phyloP scores from a whole-genome alignment of 345 rosid genomes.

The Turnera subulata region DNA sequence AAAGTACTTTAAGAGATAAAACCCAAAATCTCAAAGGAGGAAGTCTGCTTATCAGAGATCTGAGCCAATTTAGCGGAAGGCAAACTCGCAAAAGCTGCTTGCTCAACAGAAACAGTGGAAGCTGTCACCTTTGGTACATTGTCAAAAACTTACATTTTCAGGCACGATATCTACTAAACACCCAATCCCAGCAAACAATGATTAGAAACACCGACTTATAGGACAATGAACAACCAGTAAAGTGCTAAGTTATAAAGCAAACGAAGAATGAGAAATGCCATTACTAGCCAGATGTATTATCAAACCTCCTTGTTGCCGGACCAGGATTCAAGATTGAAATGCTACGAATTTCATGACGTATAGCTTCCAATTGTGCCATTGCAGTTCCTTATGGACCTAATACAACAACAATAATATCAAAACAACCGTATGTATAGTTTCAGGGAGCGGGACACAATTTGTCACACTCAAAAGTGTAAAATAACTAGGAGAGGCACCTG shows the following conservation, averaged over 20 bases:
- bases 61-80: constrained; percentile 30
- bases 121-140: constrained; percentile 5
- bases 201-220: neutral
- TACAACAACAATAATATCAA: neutral
- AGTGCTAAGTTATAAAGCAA: neutral
- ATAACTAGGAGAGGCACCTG: constrained; percentile 42
- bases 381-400: constrained; percentile 84
- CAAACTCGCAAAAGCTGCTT: constrained; percentile 24
- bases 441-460: neutral
- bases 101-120: constrained; percentile 9
- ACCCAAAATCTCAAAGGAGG: neutral
- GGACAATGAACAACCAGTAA: neutral
- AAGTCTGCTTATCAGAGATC: constrained; percentile 26
- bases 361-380: constrained; percentile 76
- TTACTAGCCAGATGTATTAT: constrained; percentile 22
- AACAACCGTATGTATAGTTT: neutral
- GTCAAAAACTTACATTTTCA: constrained; percentile 1
- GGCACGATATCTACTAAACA: constrained; percentile 1
- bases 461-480: neutral
- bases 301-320: constrained; percentile 66
- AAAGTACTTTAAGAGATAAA: neutral
- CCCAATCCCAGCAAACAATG: neutral
- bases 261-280: constrained; percentile 27
- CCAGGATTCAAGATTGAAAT: constrained; percentile 63
- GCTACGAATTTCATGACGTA: constrained; percentile 73